Conservation (phyloP, 2,329 filamentous ascomycete species). For the Trichophyton benhamiae region DNA sequence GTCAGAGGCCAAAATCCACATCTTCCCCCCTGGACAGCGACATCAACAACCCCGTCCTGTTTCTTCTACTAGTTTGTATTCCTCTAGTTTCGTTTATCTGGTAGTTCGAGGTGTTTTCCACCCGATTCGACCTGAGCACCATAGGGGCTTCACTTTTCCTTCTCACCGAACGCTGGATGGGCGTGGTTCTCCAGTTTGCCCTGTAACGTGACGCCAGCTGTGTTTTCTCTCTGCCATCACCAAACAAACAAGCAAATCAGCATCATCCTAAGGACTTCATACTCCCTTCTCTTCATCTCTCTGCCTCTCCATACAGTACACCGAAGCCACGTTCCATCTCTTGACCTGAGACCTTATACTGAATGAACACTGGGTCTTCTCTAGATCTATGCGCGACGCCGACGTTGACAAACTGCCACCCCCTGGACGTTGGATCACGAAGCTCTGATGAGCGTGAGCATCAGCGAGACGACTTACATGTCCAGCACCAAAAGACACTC, state of each 20-base stretch:
- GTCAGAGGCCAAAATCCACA: constrained; percentile 3
- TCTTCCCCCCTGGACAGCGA: not conserved
- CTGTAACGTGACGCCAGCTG: not conserved
- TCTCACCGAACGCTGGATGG: not conserved
- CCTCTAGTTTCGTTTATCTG: not conserved
- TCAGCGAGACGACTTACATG: constrained; percentile 21
- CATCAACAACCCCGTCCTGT: not conserved
- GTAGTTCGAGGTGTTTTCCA: not conserved
- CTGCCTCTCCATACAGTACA: not conserved
- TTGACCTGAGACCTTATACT: not conserved
- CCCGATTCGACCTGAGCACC: not conserved
- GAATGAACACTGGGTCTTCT: not conserved
- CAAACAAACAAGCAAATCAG: not conserved
- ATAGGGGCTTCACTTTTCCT: not conserved
- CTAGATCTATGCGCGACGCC: not conserved
- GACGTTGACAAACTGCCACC: not conserved
- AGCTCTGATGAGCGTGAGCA: not conserved
- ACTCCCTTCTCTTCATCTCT: not conserved
- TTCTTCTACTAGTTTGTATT: not conserved
- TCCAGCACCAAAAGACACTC: constrained; percentile 37
- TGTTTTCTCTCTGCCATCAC: not conserved
- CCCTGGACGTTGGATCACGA: not conserved
- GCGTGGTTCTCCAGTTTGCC: not conserved
- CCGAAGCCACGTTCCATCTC: not conserved
- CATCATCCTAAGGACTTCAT: not conserved